Base-by-base conservation (phyloP, 2,329 filamentous ascomycete genomes). In the Epichloe aotearoae region DNA sequence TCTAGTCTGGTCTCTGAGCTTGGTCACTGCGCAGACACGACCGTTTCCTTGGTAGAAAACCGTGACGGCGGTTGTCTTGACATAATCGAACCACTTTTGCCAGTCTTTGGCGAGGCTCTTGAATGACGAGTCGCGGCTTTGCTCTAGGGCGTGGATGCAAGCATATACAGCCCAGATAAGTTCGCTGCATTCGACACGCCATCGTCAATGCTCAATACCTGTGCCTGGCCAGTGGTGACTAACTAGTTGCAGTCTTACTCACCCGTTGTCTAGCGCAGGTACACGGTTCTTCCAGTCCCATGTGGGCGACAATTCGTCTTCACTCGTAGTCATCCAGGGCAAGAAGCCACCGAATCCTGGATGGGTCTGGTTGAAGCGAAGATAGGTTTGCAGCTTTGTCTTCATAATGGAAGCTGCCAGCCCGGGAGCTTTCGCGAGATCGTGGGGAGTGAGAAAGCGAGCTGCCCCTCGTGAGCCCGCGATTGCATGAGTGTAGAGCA, bases 121-220 rank as follows among this genome's bases (percentile, higher is more conserved):
- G 37, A 58, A 56, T 1, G 53, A 54, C 3, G 47, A n/a, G n/a
- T 56, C 56, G 2, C 51, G 14, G 1, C 57, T 62, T 17, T 59
- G 61, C 47, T 67, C 62, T 1, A 69, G 59, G 1, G 63, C 68
- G 41, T 69, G 61, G 17, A 70, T 64, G 19, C 61, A 65, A 14
- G 63, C 67, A 47, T 71, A 71, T 0, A 71, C 66, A 8, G 68
- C 68, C 69, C 69, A 71, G 1, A 70, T 52, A 1, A 71, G 61
- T 52, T 71, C 68, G 38, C 65, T 69, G 44, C n/a, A 39, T 43
- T n/a, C 4, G 36, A 26, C 7, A 42, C 17, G 19, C 3, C 5
- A 12, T 19, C 12, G 44, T 23, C 44, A 42, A 17, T 30, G 34
- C 15, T 20, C 44, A 37, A 17, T 33, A 45, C 15, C 7, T 44